phyloP scores from a whole-genome alignment of 1,284 basidiomycete species.

The Ustilago tritici region DNA sequence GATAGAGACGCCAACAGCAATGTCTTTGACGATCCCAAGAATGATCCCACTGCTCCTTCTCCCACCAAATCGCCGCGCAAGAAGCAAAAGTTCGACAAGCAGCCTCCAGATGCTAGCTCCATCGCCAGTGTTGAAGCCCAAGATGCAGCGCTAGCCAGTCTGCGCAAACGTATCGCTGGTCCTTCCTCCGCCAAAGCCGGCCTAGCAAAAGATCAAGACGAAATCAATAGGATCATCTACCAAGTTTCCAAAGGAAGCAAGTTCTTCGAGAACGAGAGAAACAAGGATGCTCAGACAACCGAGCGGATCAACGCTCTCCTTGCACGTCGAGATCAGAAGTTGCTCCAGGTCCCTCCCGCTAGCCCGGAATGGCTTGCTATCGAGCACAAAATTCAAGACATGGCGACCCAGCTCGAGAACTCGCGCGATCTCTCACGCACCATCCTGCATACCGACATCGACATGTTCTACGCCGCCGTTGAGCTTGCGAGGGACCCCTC shows the following conservation, averaged over 20 bases:
- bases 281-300: slow-evolving; percentile 83
- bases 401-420: slow-evolving; percentile 78
- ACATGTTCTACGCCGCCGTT: slow-evolving; percentile 69
- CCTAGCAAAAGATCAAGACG: slow-evolving; percentile 60
- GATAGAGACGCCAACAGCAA: slow-evolving; percentile 46
- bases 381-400: slow-evolving; percentile 54
- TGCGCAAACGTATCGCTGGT: slow-evolving; percentile 62
- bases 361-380: slow-evolving; percentile 50
- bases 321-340: slow-evolving; percentile 51
- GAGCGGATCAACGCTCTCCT: slow-evolving; percentile 75
- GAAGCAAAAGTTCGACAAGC: slow-evolving; percentile 25
- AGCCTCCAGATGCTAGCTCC: neutral
- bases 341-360: slow-evolving; percentile 29
- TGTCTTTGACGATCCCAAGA: slow-evolving; percentile 46
- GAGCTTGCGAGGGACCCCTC: slow-evolving; percentile 81
- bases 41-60: slow-evolving; percentile 45
- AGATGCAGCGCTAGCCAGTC: slow-evolving; percentile 53
- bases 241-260: slow-evolving; percentile 66
- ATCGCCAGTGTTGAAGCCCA: slow-evolving; percentile 2
- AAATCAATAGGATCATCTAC: slow-evolving; percentile 62
- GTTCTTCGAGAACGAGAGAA: slow-evolving; percentile 79
- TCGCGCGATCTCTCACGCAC: slow-evolving; percentile 82
- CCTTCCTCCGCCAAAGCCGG: slow-evolving; percentile 68
- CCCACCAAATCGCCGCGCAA: slow-evolving; percentile 45
- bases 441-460: slow-evolving; percentile 81